These are phyloP conservation scores for Chalara sp. DNA, from an alignment of 2,329 filamentous ascomycete genomes.

Conservation along the genomic window DNA sequence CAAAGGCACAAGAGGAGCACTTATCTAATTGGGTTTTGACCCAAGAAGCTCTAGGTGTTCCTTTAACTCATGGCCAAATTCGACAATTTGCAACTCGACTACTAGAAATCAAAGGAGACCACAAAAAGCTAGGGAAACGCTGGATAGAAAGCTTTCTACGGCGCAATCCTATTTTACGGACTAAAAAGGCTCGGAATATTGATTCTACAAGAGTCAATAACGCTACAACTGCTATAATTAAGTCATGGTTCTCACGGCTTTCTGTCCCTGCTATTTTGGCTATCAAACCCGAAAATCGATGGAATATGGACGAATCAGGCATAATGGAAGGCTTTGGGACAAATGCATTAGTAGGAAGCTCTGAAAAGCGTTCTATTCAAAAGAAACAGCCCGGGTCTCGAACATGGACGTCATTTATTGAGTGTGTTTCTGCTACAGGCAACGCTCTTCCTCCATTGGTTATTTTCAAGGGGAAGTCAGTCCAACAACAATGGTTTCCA, in stretches of 20 bases:
- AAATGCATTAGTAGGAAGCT: not conserved
- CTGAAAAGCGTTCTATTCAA: constrained; percentile 1
- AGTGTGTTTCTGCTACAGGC: not conserved
- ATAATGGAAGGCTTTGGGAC: constrained; percentile 2
- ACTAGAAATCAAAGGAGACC: not conserved
- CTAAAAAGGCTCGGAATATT: constrained; percentile 1
- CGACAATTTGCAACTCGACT: not conserved
- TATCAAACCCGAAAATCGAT: constrained; percentile 3
- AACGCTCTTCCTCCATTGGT: not conserved
- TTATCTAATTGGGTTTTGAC: not conserved
- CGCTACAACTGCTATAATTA: constrained; percentile 3
- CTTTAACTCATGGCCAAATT: not conserved
- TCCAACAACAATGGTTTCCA: constrained; percentile 7
- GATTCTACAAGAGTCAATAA: constrained; percentile 4
- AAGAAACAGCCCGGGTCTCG: constrained; percentile 3
- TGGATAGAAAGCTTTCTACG: not conserved
- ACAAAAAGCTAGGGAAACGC: not conserved
- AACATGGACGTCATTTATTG: constrained; percentile 4
- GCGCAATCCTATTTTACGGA: constrained; percentile 1
- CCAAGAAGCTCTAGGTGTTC: not conserved
- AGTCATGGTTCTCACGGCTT: not conserved
- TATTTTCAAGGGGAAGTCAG: constrained; percentile 8
- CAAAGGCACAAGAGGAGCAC: not conserved
- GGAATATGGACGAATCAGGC: constrained; percentile 5
- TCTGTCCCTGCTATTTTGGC: not conserved